Percentiles rank a stretch among this genome's conserved stretches.
These are phyloP conservation scores for Coniella vitis DNA, from an alignment of 2,329 filamentous ascomycete species.

Conservation along the genomic window DNA sequence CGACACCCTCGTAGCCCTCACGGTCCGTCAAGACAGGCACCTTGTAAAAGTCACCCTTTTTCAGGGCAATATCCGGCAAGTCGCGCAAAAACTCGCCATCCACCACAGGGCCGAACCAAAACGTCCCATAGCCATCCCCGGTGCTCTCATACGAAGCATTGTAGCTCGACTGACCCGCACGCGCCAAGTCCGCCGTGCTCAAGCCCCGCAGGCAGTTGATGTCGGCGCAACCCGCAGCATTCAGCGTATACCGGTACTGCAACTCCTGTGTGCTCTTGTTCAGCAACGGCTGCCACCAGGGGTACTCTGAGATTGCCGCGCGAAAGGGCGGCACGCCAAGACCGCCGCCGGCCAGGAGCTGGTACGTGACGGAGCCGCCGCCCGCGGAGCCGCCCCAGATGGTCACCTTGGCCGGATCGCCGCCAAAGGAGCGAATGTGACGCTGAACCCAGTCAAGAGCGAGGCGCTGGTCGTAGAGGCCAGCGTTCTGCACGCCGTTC, in stretches of 20 bases:
- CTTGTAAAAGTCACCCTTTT: slow-evolving; percentile 41
- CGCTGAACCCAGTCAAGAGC: slow-evolving; percentile 54
- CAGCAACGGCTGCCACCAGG: slow-evolving; percentile 43
- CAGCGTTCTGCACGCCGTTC: slow-evolving; percentile 54
- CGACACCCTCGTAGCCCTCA: slow-evolving; percentile 2
- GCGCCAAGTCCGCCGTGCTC: background rate
- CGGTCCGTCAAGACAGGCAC: slow-evolving; percentile 40
- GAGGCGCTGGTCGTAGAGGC: slow-evolving; percentile 57
- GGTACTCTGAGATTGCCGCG: slow-evolving; percentile 38
- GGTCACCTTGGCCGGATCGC: slow-evolving; percentile 50
- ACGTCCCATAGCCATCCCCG: slow-evolving; percentile 3
- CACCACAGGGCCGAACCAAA: slow-evolving; percentile 19
- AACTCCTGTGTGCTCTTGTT: slow-evolving; percentile 36
- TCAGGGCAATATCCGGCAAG: slow-evolving; percentile 33
- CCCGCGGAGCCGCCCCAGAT: slow-evolving; percentile 55
- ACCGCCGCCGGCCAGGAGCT: slow-evolving; percentile 41
- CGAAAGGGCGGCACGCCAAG: slow-evolving; percentile 38
- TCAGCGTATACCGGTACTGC: slow-evolving; percentile 34
- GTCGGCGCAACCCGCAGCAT: slow-evolving; percentile 29
- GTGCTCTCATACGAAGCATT: background rate
- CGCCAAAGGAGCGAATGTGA: slow-evolving; percentile 52
- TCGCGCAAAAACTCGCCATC: slow-evolving; percentile 40
- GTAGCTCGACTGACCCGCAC: background rate
- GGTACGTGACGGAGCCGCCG: slow-evolving; percentile 48
- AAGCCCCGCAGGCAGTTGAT: slow-evolving; percentile 35